phyloP scores from a whole-genome alignment of 176 grass and related monocot genomes.

The Hyparrhenia diplandra region DNA sequence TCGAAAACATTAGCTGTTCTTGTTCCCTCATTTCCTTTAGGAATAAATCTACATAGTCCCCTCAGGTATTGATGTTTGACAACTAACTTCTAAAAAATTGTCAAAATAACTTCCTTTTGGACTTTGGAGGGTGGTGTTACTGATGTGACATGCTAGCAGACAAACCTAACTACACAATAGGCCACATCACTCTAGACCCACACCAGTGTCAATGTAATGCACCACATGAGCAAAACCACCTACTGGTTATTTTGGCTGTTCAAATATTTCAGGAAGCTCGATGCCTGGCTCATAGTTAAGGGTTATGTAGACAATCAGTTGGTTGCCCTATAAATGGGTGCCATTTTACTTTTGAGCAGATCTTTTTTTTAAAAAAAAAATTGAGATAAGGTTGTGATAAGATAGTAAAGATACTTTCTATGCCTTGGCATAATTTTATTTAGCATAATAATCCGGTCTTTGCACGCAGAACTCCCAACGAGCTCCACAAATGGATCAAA shows the following conservation, averaged over 20 bases:
- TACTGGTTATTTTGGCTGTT: not conserved
- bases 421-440: not conserved
- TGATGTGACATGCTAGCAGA: not conserved
- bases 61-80: not conserved
- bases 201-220: not conserved
- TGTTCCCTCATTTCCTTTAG: not conserved
- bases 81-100: not conserved
- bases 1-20: not conserved
- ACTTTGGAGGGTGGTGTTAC: not conserved
- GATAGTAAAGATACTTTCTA: not conserved
- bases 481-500: slow-evolving; percentile 87
- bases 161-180: not conserved
- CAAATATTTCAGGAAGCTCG: not conserved
- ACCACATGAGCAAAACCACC: not conserved
- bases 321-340: not conserved
- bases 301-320: not conserved
- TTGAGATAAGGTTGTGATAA: not conserved
- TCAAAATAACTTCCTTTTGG: not conserved
- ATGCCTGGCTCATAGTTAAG: not conserved
- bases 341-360: not conserved
- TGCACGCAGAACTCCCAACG: slow-evolving; percentile 74
- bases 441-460: not conserved
- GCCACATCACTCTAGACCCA: not conserved
- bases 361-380: not conserved
- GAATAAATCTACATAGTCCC: no score